Evolutionary conservation across 768 basidiomycete species (phyloP).

Genomic region (Pleurotus cornucopiae): DNA sequence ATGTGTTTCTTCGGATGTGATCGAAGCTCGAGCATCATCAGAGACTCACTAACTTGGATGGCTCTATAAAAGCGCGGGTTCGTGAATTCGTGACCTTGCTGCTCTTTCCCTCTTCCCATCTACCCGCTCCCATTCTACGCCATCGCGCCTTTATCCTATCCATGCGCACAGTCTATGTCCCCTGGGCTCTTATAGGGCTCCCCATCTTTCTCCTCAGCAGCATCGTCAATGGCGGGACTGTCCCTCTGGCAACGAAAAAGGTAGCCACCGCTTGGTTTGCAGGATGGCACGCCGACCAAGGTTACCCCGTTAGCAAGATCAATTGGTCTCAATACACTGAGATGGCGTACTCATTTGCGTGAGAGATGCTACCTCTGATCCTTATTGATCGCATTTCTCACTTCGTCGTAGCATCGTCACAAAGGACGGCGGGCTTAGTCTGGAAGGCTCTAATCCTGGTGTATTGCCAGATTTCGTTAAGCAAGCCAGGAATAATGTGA

Average conservation of each 20-base stretch:
- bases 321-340: slow-evolving; percentile 66
- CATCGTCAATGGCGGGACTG: neutral
- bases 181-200: neutral
- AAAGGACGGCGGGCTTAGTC: slow-evolving; percentile 28
- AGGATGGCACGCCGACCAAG: slow-evolving; percentile 50
- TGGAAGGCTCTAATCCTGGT: slow-evolving; percentile 39
- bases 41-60: neutral
- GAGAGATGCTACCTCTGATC: slow-evolving; percentile 19
- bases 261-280: slow-evolving; percentile 64
- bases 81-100: neutral
- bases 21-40: neutral
- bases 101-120: neutral
- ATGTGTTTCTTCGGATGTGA: neutral
- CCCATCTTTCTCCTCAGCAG: neutral
- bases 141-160: neutral
- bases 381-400: slow-evolving; percentile 1
- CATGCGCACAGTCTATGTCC: neutral
- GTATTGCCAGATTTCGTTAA: slow-evolving; percentile 54
- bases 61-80: neutral
- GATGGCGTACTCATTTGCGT: slow-evolving; percentile 70
- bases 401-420: slow-evolving; percentile 12
- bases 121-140: no score
- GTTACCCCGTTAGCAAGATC: slow-evolving; percentile 49
- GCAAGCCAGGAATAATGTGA: slow-evolving; percentile 36
- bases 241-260: neutral